phyloP scores from a whole-genome alignment of 2,329 filamentous ascomycete genomes.

The Aureobasidium sp. region DNA sequence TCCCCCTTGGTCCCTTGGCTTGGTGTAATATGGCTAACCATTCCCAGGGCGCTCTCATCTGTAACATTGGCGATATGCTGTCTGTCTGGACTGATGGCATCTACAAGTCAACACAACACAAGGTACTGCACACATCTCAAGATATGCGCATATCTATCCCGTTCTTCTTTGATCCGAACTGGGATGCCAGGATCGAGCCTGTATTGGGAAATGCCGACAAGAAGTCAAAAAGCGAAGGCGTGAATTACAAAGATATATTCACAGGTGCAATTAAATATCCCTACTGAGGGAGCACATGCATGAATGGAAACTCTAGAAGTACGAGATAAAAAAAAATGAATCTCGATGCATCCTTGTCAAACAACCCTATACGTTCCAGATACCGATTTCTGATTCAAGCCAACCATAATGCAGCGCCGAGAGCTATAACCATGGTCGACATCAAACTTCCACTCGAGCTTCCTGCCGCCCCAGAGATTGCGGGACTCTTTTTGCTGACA shows the following conservation, averaged over 20 bases:
- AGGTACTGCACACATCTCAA: slow-evolving; percentile 45
- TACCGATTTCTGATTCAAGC: neutral
- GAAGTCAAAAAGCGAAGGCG: neutral
- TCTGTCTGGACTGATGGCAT: slow-evolving; percentile 34
- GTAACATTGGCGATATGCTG: slow-evolving; percentile 16
- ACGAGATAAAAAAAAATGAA: too few relatives aligned
- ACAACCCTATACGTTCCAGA: neutral
- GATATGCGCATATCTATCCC: slow-evolving; percentile 48
- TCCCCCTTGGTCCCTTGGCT: too few relatives aligned
- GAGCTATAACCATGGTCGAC: neutral
- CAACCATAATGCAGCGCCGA: neutral
- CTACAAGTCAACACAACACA: slow-evolving; percentile 47
- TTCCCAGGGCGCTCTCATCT: neutral
- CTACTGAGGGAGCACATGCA: too few relatives aligned
- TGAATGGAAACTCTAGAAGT: too few relatives aligned
- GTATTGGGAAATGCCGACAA: neutral
- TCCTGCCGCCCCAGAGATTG: neutral
- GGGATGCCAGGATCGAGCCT: slow-evolving; percentile 28
- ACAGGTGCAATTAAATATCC: slow-evolving; percentile 3
- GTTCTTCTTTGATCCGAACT: slow-evolving; percentile 48
- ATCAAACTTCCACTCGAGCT: neutral
- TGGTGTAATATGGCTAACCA: neutral
- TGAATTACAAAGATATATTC: slow-evolving; percentile 7
- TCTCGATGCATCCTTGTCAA: neutral
- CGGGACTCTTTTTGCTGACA: neutral